Conservation (phyloP, 345 rosid genomes). For the Reutealis trisperma region DNA sequence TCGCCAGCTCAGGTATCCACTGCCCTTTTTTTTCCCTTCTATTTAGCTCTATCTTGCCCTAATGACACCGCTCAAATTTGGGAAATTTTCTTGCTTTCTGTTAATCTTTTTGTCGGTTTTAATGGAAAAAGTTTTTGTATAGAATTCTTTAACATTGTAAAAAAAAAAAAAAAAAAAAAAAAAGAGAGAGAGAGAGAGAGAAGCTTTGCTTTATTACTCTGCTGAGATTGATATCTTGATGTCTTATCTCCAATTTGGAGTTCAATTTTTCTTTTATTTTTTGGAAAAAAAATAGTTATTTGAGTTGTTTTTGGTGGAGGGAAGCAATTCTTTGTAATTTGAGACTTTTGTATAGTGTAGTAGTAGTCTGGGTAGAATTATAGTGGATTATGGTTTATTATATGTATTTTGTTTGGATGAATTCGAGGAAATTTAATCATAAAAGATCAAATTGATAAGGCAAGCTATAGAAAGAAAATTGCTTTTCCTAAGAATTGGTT, state of each 20-base stretch:
- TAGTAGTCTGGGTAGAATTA: neutral
- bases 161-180: no score
- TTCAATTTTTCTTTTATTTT: neutral
- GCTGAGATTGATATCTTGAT: neutral
- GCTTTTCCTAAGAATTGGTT: neutral
- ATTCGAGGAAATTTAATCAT: neutral
- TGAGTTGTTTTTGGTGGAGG: neutral
- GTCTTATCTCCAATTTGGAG: neutral
- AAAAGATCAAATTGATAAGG: neutral
- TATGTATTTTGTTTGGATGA: neutral
- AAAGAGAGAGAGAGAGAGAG: no score
- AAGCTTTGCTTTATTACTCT: neutral
- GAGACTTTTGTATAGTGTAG: neutral
- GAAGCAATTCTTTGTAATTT: neutral
- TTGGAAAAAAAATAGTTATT: neutral
- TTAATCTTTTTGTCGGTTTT: neutral
- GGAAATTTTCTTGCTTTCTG: neutral
- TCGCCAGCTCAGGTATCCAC: conserved; percentile 84
- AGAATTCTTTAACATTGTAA: neutral
- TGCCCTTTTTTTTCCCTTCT: neutral
- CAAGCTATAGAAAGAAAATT: neutral
- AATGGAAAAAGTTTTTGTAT: neutral
- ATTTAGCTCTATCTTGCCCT: conserved; percentile 4
- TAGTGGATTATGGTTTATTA: neutral
- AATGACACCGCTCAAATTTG: neutral